Conservation (phyloP, 1,284 basidiomycete genomes). For the Exobasidium rhododendri region DNA sequence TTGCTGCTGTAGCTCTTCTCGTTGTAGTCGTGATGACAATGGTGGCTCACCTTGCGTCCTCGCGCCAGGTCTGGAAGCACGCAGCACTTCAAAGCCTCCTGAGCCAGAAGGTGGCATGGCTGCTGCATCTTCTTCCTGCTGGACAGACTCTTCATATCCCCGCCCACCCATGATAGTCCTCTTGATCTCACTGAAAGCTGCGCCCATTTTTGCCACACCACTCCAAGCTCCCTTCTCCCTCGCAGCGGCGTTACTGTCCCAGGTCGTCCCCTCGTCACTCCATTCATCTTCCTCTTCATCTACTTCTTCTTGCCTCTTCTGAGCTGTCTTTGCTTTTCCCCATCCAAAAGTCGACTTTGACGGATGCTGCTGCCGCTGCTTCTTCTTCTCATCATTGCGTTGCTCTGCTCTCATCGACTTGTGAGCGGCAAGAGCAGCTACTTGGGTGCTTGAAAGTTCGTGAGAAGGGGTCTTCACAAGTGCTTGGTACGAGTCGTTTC, state of each 20-base stretch:
- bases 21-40: neutral
- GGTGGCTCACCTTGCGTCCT: slow-evolving; percentile 3
- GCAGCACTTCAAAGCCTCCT: slow-evolving; percentile 36
- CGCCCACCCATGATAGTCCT: slow-evolving; percentile 20
- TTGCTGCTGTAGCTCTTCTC: neutral
- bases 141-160: neutral
- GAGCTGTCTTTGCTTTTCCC: neutral
- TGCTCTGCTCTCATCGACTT: neutral
- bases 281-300: slow-evolving; percentile 2
- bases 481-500: slow-evolving; percentile 8
- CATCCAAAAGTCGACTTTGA: neutral
- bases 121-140: slow-evolving; percentile 6
- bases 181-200: slow-evolving; percentile 25
- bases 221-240: slow-evolving; percentile 27
- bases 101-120: slow-evolving; percentile 22
- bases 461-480: neutral
- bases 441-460: slow-evolving; percentile 14
- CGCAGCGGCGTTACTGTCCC: slow-evolving; percentile 21
- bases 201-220: slow-evolving; percentile 41
- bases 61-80: slow-evolving; percentile 24
- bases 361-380: neutral
- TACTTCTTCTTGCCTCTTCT: neutral
- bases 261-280: neutral
- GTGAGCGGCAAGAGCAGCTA: slow-evolving; percentile 8
- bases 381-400: slow-evolving; percentile 11